These are phyloP conservation scores for Ogataea glucozyma DNA, from an alignment of 805 yeast genomes.

Conservation along the genomic window DNA sequence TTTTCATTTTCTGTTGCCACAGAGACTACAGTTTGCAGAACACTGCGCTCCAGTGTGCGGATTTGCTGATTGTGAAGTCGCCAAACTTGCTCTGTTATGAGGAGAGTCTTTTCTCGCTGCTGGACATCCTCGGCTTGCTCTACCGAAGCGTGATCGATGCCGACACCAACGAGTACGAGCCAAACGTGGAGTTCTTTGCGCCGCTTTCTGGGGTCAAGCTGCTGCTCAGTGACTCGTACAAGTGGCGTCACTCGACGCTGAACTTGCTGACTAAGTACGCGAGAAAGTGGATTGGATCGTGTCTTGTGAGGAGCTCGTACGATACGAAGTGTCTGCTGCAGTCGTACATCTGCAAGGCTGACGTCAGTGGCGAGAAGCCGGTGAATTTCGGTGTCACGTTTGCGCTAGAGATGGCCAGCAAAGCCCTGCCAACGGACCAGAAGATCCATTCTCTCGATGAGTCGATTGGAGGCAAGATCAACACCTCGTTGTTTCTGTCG, in stretches of 20 bases:
- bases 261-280: conserved; percentile 59
- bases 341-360: conserved; percentile 58
- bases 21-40: conserved; percentile 72
- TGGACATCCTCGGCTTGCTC: conserved; percentile 76
- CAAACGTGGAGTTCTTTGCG: conserved; percentile 63
- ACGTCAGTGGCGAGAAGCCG: conserved; percentile 22
- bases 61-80: conserved; percentile 57
- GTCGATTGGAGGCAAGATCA: conserved; percentile 37
- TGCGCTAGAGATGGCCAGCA: conserved; percentile 87
- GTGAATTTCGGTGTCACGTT: conserved; percentile 83
- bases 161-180: conserved; percentile 81
- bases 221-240: conserved; percentile 70
- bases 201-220: conserved; percentile 47
- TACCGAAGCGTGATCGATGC: conserved; percentile 83
- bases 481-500: conserved; percentile 72
- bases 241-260: conserved; percentile 73
- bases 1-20: conserved; percentile 75
- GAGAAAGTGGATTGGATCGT: conserved; percentile 62
- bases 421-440: conserved; percentile 63
- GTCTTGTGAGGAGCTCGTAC: conserved; percentile 59
- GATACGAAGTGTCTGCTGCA: conserved; percentile 82
- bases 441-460: conserved; percentile 53
- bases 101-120: conserved; percentile 68
- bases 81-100: conserved; percentile 83
- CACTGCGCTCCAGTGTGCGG: conserved; percentile 77